Percentiles rank a stretch among this genome's conserved stretches.
phyloP scores from a whole-genome alignment of 148 eudicot species.

The Vaccinium vitisidaea region DNA sequence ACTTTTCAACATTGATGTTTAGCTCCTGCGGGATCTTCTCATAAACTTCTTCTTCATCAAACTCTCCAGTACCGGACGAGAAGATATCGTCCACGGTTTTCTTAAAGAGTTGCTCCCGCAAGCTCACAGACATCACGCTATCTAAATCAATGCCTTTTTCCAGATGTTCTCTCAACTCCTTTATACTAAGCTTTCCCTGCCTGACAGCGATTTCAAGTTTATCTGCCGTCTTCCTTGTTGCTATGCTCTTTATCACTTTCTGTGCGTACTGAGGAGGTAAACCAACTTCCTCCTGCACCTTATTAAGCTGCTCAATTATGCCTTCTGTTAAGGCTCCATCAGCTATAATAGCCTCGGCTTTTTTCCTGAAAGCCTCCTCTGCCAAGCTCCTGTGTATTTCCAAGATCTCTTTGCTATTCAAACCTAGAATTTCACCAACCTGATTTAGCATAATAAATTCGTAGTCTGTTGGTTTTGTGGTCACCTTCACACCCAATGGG shows the following conservation, averaged over 20 bases:
- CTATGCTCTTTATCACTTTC: constrained; percentile 73
- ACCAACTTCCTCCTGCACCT: constrained; percentile 77
- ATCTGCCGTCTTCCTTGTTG: constrained; percentile 73
- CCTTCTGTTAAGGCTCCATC: constrained; percentile 85
- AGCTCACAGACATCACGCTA: constrained; percentile 58
- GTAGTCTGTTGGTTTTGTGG: constrained; percentile 63
- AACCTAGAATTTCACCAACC: constrained; percentile 78
- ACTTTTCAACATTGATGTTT: constrained; percentile 60
- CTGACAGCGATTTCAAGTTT: constrained; percentile 79
- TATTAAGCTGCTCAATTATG: constrained; percentile 64
- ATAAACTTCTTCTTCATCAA: constrained; percentile 84
- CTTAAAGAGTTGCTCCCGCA: constrained; percentile 75
- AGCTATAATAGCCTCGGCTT: constrained; percentile 92
- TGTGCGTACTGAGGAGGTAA: constrained; percentile 84
- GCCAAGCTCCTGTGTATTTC: constrained; percentile 76
- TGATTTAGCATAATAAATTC: constrained; percentile 69
- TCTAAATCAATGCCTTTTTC: constrained; percentile 68
- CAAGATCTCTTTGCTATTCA: constrained; percentile 64
- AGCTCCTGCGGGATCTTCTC: constrained; percentile 78
- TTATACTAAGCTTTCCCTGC: constrained; percentile 75
- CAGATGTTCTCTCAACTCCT: constrained; percentile 76
- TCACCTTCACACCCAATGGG: constrained; percentile 68
- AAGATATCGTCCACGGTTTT: constrained; percentile 73
- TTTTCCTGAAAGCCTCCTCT: constrained; percentile 72
- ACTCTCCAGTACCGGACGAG: constrained; percentile 92